These are phyloP conservation scores for Herpomyces periplanetae DNA, from an alignment of 2,329 filamentous ascomycete genomes.

Conservation along the genomic window DNA sequence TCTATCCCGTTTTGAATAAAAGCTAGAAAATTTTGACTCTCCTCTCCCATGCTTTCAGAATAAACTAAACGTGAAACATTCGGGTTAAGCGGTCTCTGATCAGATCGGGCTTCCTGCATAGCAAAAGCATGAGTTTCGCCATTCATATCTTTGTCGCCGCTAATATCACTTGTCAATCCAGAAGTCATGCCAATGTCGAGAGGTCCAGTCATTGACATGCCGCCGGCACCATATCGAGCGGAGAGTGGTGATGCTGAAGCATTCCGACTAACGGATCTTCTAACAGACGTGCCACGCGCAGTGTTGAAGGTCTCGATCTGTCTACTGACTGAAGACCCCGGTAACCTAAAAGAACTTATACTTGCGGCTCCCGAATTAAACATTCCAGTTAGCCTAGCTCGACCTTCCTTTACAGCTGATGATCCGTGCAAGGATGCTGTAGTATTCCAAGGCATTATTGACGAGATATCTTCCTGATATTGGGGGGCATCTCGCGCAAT, in stretches of 20 bases:
- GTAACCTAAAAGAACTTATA: slow-evolving; percentile 4
- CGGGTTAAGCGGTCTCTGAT: slow-evolving; percentile 9
- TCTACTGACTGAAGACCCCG: no score
- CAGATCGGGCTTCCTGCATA: slow-evolving; percentile 10
- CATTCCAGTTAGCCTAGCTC: no score
- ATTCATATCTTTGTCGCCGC: slow-evolving; percentile 7
- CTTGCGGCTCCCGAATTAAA: neutral
- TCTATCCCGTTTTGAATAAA: slow-evolving; percentile 14
- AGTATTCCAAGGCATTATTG: slow-evolving; percentile 27
- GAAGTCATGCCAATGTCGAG: slow-evolving; percentile 4
- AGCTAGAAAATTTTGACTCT: slow-evolving; percentile 19
- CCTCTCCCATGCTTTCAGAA: slow-evolving; percentile 14
- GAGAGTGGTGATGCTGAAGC: no score
- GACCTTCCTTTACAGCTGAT: no score
- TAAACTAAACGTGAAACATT: no score
- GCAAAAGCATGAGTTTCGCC: slow-evolving; percentile 4
- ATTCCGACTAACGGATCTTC: no score
- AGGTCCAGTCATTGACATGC: slow-evolving; percentile 6
- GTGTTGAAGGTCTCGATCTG: no score
- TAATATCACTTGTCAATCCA: slow-evolving; percentile 6
- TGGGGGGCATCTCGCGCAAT: slow-evolving; percentile 24
- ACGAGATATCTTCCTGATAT: slow-evolving; percentile 22
- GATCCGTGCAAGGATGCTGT: slow-evolving; percentile 15
- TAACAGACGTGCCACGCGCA: no score
- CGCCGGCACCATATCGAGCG: slow-evolving; percentile 7